phyloP scores from a whole-genome alignment of 768 basidiomycete species.

The Scleroderma citrinum region DNA sequence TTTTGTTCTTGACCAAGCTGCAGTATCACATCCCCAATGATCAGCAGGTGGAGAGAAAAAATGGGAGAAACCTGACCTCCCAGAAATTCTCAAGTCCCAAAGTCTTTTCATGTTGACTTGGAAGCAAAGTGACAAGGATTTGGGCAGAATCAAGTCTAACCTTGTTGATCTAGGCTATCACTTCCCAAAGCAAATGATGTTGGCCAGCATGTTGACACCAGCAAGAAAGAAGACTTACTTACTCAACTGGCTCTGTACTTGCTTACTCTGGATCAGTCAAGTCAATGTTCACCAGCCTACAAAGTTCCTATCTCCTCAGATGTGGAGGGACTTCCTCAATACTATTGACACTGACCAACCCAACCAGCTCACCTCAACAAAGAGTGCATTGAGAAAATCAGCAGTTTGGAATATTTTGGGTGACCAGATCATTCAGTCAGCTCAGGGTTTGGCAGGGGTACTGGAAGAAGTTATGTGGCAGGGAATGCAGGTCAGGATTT shows the following conservation, averaged over 20 bases:
- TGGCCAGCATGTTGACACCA: not conserved
- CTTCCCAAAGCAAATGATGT: slow-evolving; percentile 5
- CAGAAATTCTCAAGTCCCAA: not conserved
- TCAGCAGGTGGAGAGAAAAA: too few relatives aligned
- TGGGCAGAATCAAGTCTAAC: not conserved
- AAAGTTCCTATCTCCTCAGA: slow-evolving; percentile 2
- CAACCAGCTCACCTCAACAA: not conserved
- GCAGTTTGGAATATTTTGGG: slow-evolving; percentile 2
- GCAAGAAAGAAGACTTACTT: slow-evolving; percentile 1
- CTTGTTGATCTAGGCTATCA: slow-evolving; percentile 1
- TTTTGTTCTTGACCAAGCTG: too few relatives aligned
- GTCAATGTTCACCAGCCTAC: slow-evolving; percentile 3
- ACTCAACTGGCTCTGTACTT: slow-evolving; percentile 7
- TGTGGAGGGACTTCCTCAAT: slow-evolving; percentile 7
- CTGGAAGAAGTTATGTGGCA: too few relatives aligned
- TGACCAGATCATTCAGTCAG: slow-evolving; percentile 5
- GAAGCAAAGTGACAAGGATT: not conserved
- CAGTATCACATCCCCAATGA: too few relatives aligned
- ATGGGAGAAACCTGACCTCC: not conserved
- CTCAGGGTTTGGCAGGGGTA: too few relatives aligned
- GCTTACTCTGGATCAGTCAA: slow-evolving; percentile 2
- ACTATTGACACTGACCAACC: not conserved
- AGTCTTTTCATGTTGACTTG: not conserved
- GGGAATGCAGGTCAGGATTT: too few relatives aligned
- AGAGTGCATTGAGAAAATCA: not conserved